These are phyloP conservation scores for Suillus variegatus DNA, from an alignment of 768 basidiomycete species.

Conservation along the genomic window DNA sequence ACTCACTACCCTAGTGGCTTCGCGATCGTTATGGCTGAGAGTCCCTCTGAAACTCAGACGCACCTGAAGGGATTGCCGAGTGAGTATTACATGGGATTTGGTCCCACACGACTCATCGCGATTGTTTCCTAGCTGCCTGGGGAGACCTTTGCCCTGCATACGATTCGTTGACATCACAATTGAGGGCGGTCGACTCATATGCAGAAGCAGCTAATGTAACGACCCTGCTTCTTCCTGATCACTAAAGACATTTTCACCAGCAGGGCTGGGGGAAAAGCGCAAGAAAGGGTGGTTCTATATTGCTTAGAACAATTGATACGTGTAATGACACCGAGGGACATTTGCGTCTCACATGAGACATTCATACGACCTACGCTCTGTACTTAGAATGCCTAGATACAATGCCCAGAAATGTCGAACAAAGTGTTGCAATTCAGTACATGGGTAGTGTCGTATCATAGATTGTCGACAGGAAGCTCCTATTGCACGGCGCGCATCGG, in stretches of 20 bases:
- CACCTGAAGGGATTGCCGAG: constrained; percentile 20
- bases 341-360: background rate
- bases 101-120: background rate
- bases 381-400: background rate
- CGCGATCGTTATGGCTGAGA: constrained; percentile 27
- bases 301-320: background rate
- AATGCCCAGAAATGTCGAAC: background rate
- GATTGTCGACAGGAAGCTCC: background rate
- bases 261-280: background rate
- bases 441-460: background rate
- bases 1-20: constrained; percentile 22
- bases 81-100: constrained; percentile 5
- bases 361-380: background rate
- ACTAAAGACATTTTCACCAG: background rate
- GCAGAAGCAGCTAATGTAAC: constrained; percentile 23
- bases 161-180: constrained; percentile 21
- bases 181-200: constrained; percentile 20
- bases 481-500: background rate
- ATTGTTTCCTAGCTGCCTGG: constrained; percentile 22
- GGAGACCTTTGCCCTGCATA: constrained; percentile 24
- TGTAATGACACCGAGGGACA: background rate
- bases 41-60: constrained; percentile 17
- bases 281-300: background rate
- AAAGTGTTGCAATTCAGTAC: too few species aligned
- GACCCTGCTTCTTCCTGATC: constrained; percentile 15